These are phyloP conservation scores for Tripidium arundinaceum DNA, from an alignment of 202 grass and related monocot genomes.

Conservation along the genomic window DNA sequence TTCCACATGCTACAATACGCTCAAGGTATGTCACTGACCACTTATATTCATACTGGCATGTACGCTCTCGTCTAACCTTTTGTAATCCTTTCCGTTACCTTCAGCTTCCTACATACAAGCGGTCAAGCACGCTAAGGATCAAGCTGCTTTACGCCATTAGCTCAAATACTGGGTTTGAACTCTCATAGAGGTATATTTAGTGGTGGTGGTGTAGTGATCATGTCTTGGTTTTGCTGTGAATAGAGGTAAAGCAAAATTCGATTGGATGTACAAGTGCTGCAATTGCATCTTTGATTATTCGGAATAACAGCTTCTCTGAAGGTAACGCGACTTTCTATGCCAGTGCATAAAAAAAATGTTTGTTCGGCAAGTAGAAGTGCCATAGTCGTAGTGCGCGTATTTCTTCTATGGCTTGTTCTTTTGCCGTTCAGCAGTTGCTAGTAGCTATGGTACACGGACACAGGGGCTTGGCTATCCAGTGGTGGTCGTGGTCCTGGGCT, in stretches of 20 bases:
- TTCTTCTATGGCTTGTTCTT: background rate
- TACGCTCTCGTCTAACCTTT: background rate
- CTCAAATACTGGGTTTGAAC: slow-evolving; percentile 89
- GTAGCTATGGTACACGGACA: background rate
- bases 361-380: too few relatives aligned
- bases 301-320: background rate
- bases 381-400: background rate
- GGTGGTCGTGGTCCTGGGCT: too few relatives aligned
- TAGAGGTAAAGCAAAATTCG: slow-evolving; percentile 38
- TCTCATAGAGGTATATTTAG: slow-evolving; percentile 45
- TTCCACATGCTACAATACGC: slow-evolving; percentile 95
- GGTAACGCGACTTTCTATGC: background rate
- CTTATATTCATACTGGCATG: background rate
- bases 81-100: background rate
- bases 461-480: too few relatives aligned
- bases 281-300: background rate
- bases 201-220: background rate
- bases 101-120: slow-evolving; percentile 92
- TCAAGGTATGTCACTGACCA: slow-evolving; percentile 53
- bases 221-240: slow-evolving; percentile 39
- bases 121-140: slow-evolving; percentile 85
- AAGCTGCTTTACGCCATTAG: slow-evolving; percentile 89
- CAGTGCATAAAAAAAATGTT: background rate
- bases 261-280: background rate
- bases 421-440: background rate